Evolutionary conservation across 805 yeast species (phyloP).

Genomic region (Ogataea parapolymorpha): DNA sequence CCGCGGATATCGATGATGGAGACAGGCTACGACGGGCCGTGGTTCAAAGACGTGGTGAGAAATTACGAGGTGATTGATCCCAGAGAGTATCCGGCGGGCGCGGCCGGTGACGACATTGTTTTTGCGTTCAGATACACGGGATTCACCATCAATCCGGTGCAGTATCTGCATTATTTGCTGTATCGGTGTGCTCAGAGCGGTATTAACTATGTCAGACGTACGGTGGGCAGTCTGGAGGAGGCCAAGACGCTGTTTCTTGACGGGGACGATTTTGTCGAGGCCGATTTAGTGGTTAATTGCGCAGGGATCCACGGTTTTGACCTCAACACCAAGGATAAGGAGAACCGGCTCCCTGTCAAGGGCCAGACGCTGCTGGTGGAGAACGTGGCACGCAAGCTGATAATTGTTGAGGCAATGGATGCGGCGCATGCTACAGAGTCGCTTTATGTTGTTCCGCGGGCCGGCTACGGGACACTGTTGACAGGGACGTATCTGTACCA

Average conservation of each 20-base stretch:
- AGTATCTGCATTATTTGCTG: constrained; percentile 52
- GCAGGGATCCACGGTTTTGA: constrained; percentile 48
- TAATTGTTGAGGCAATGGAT: constrained; percentile 32
- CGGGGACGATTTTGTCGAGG: constrained; percentile 29
- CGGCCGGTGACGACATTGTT: constrained; percentile 27
- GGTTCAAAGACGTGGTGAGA: constrained; percentile 39
- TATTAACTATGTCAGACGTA: constrained; percentile 41
- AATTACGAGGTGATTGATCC: constrained; percentile 32
- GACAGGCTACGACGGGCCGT: constrained; percentile 32
- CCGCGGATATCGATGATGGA: constrained; percentile 26
- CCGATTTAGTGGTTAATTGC: constrained; percentile 48
- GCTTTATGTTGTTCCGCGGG: constrained; percentile 60
- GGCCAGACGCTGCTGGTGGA: constrained; percentile 58
- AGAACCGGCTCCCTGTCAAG: constrained; percentile 44
- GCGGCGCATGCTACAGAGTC: constrained; percentile 40
- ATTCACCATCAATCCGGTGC: constrained; percentile 59
- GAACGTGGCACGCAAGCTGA: constrained; percentile 38
- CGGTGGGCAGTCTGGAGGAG: constrained; percentile 37
- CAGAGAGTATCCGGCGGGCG: constrained; percentile 30
- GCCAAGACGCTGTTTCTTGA: constrained; percentile 20
- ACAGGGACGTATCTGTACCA: constrained; percentile 45
- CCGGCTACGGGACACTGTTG: constrained; percentile 61
- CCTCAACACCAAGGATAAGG: constrained; percentile 45
- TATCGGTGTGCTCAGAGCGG: constrained; percentile 45
- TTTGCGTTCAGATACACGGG: constrained; percentile 55